Percentiles rank a stretch among this genome's conserved stretches.
These are phyloP conservation scores for Hypholoma sublateritium DNA, from an alignment of 768 basidiomycete species.

Conservation along the genomic window DNA sequence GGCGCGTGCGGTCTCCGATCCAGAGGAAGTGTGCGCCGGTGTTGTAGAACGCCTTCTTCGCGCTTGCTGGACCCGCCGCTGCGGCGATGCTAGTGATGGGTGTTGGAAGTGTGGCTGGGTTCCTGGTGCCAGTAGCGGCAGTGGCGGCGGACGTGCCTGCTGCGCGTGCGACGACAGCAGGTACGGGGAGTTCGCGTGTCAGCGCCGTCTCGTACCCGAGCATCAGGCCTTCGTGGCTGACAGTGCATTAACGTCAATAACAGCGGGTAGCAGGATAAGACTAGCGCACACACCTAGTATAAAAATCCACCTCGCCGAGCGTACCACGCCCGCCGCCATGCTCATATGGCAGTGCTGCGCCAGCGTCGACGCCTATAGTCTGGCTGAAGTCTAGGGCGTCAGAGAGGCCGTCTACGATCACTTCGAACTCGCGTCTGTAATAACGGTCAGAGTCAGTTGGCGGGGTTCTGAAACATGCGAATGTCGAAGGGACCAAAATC, in stretches of 20 bases:
- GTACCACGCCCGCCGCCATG: slow-evolving; percentile 68
- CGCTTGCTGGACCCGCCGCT: slow-evolving; percentile 1
- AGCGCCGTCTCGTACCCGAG: slow-evolving; percentile 91
- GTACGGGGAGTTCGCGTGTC: slow-evolving; percentile 65
- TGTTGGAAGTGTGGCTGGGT: no score
- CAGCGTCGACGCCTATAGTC: slow-evolving; percentile 73
- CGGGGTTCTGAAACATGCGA: not conserved
- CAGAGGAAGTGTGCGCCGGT: slow-evolving; percentile 94
- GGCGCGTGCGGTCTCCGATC: slow-evolving; percentile 96
- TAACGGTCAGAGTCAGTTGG: slow-evolving; percentile 2
- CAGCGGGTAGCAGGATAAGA: not conserved
- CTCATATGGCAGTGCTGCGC: slow-evolving; percentile 57
- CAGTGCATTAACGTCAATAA: not conserved
- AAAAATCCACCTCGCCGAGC: slow-evolving; percentile 90
- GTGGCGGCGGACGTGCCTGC: slow-evolving; percentile 2
- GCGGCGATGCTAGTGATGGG: not conserved
- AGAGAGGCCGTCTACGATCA: slow-evolving; percentile 78
- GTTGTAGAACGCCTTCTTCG: slow-evolving; percentile 67
- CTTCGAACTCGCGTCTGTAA: slow-evolving; percentile 76
- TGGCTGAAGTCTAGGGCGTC: slow-evolving; percentile 93
- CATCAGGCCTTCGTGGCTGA: slow-evolving; percentile 90
- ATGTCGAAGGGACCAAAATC: not conserved
- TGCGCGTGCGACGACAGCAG: slow-evolving; percentile 17
- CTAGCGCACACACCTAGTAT: slow-evolving; percentile 64
- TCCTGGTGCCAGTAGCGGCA: not conserved